These are phyloP conservation scores for Candida germanica DNA, from an alignment of 805 yeast genomes.

Conservation along the genomic window DNA sequence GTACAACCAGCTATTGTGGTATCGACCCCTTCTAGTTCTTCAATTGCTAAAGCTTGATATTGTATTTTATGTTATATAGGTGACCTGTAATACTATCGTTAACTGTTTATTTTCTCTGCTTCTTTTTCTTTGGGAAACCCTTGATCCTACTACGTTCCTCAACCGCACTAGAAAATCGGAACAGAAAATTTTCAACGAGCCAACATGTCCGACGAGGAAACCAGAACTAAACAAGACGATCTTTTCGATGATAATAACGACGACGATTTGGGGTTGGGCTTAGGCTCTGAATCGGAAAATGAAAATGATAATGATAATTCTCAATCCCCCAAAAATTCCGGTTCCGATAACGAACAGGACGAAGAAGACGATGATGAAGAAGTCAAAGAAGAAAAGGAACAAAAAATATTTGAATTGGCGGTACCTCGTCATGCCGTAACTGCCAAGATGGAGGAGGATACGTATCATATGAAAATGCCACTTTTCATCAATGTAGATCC, in stretches of 20 bases:
- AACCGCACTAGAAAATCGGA: neutral
- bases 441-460: constrained; percentile 32
- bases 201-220: constrained; percentile 13
- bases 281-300: constrained; percentile 7
- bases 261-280: constrained; percentile 15
- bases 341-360: constrained; percentile 16
- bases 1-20: constrained; percentile 11
- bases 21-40: constrained; percentile 12
- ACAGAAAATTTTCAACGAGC: constrained; percentile 3
- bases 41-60: constrained; percentile 7
- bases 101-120: no score
- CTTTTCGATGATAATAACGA: constrained; percentile 5
- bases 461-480: constrained; percentile 57
- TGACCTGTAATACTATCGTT: neutral
- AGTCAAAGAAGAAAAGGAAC: constrained; percentile 29
- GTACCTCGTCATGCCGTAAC: constrained; percentile 51
- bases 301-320: constrained; percentile 2
- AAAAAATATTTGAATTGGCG: constrained; percentile 35
- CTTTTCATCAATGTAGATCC: constrained; percentile 81
- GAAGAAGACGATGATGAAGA: constrained; percentile 33
- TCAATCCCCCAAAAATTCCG: constrained; percentile 1
- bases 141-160: neutral
- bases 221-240: neutral
- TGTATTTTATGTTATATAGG: constrained; percentile 7
- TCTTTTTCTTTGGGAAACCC: no score